Evolutionary conservation across 495 filamentous ascomycete species (phyloP).

Genomic region (Lineolata rhizophorae): DNA sequence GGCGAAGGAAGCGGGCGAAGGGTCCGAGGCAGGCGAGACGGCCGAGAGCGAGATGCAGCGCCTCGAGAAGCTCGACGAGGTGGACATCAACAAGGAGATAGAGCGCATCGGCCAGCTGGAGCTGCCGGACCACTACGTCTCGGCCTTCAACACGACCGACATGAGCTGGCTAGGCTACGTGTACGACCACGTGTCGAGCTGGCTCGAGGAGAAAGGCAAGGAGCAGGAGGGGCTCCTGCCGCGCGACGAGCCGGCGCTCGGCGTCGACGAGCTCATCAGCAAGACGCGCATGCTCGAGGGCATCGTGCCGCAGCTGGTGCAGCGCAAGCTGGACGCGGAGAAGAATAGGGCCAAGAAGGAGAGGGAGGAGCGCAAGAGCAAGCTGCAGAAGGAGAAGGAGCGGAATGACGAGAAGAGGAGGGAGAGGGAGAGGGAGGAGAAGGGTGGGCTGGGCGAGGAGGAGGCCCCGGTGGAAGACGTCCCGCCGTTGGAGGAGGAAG

Average conservation of each 20-base stretch:
- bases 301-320: slow-evolving; percentile 43
- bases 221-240: slow-evolving; percentile 42
- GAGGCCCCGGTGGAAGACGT: neutral
- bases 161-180: slow-evolving; percentile 29
- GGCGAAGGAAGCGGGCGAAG: slow-evolving; percentile 25
- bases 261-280: slow-evolving; percentile 36
- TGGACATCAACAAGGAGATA: slow-evolving; percentile 4
- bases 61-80: slow-evolving; percentile 31
- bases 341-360: slow-evolving; percentile 28
- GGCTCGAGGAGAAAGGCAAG: slow-evolving; percentile 46
- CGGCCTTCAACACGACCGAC: slow-evolving; percentile 40
- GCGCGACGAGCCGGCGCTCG: slow-evolving; percentile 48
- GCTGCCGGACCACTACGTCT: slow-evolving; percentile 17
- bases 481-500: too few relatives aligned
- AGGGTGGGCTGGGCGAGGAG: too few relatives aligned
- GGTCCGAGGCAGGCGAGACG: slow-evolving; percentile 18
- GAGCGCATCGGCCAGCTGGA: slow-evolving; percentile 19
- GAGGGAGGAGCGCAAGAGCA: slow-evolving; percentile 11
- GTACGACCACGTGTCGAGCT: slow-evolving; percentile 26
- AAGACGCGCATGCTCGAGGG: slow-evolving; percentile 40
- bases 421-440: slow-evolving; percentile 2
- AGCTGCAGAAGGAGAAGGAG: slow-evolving; percentile 20
- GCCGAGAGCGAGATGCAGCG: slow-evolving; percentile 33
- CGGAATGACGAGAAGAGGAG: slow-evolving; percentile 11
- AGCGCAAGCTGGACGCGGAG: slow-evolving; percentile 39